Evolutionary conservation across 371 early-diverging fungal species (phyloP), one percentile per base, ranked within the genome.

Genomic region (Cokeromyces recurvatus): DNA sequence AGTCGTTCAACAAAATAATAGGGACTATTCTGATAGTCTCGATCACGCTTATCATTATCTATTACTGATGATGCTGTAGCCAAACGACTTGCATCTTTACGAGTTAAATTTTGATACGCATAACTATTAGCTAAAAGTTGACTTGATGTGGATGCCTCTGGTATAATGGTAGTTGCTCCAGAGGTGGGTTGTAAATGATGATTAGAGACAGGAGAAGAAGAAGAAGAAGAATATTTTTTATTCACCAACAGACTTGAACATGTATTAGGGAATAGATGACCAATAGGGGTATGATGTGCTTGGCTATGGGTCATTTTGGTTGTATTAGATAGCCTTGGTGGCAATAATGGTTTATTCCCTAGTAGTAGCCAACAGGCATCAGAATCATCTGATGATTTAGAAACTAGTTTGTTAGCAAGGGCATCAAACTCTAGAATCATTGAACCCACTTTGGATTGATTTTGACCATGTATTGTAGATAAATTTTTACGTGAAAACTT

Each of bases 401-500:
- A 48, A 10, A 43, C 53, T 16, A 43, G 36, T 11, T 67, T 61
- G 31, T 63, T 45, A n/a, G 74, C 65, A 20, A 74, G 51, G 4
- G 71, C 70, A 48, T 74, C 62, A 47, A 70, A 74, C 31, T 74
- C 74, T n/a, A 74, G 42, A 4, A 68, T 54, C 71, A 74, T 74
- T 0, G 74, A 74, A 0, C 74, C 70, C 0, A 74, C 74, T 31
- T 63, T 64, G 6, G 74, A 74, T 11, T 48, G 56, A 20, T 60
- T 57, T 23, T 48, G 55, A 9, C 22, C 22, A 8, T 46, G 25
- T 6, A 41, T 51, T 9, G 40, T 14, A 9, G 51, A 15, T 14
- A 66, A 22, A 12, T 57, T 62, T 14, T 43, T 53, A 14, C 62
- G 38, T 11, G 59, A 21, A 24, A 45, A 70, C 27, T 70, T 74